Percentiles rank a stretch among this genome's conserved stretches.
These are phyloP conservation scores for Candida ipomoeae DNA, from an alignment of 805 yeast species.

Conservation along the genomic window DNA sequence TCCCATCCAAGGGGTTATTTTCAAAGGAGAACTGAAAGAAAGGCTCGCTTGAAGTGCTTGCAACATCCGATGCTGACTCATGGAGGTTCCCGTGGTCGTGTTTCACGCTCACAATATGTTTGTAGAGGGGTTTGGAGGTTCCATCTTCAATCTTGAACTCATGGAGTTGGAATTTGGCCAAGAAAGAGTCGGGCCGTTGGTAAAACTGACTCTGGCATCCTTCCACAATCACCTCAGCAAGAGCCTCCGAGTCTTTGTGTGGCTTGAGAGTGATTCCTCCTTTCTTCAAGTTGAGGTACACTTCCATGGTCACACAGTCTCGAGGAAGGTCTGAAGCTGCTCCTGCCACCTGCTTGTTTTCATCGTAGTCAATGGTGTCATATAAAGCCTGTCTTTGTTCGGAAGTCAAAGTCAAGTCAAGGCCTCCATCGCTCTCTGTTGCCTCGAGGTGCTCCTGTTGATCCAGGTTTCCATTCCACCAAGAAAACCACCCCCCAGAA, in stretches of 20 bases:
- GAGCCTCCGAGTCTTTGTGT: conserved; percentile 37
- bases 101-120: conserved; percentile 82
- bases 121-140: conserved; percentile 71
- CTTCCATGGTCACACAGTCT: conserved; percentile 63
- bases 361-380: conserved; percentile 91
- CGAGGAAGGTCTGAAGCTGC: conserved; percentile 65
- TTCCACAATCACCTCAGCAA: conserved; percentile 79
- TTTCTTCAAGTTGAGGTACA: conserved; percentile 62
- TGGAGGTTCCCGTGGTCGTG: conserved; percentile 46
- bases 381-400: conserved; percentile 87
- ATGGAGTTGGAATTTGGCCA: conserved; percentile 67
- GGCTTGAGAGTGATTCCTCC: conserved; percentile 69
- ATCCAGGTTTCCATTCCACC: conserved; percentile 53
- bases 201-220: conserved; percentile 71
- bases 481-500: conserved; percentile 59
- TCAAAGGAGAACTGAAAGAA: conserved; percentile 83
- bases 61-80: conserved; percentile 10
- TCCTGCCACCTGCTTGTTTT: conserved; percentile 41
- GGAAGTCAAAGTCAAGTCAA: conserved; percentile 52
- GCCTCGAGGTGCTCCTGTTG: conserved; percentile 26
- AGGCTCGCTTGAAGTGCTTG: conserved; percentile 42
- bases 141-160: conserved; percentile 89
- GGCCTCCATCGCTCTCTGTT: conserved; percentile 23
- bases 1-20: conserved; percentile 75
- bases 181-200: conserved; percentile 76